Base-by-base conservation (phyloP, 129 eudicot genomes). In the Erigeron canadensis region DNA sequence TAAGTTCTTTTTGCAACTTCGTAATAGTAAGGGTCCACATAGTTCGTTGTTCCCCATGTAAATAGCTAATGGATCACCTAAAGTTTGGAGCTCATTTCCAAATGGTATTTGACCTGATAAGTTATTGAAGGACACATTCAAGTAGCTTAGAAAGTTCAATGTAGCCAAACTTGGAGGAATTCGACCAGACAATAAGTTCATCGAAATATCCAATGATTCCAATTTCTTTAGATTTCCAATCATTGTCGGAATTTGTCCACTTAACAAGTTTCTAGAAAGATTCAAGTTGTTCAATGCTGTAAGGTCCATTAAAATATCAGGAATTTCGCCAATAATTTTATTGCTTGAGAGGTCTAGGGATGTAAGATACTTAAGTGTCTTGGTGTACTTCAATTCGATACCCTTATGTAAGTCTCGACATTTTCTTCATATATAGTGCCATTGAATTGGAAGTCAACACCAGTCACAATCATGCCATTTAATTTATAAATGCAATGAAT, bases 281-380 rank as follows among this genome's bases (percentile, higher is more conserved):
- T 51, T 51, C 58, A 51, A 51, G n/a, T n/a, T 51, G 0, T 12
- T 51, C 58, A 51, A 51, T 6, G 58, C 17, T 51, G 6, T 17
- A 51, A 51, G 58, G 58, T 51, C n/a, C 58, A 51, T 51, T 21
- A 51, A 51, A 51, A 11, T 21, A 51, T 51, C 58, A n/a, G 58
- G 58, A 51, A 51, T 51, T 51, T 51, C 21, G 2, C 58, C 58
- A 51, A 51, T 51, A 51, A 51, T 12, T 51, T 51, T 51, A 21
- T 51, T 51, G 58, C 58, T 51, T 51, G 58, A 51, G 58, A 51
- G 58, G 58, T 51, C 58, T 51, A 51, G 5, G 58, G 58, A 51
- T 51, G 16, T 51, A 51, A 51, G 58, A 51, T 15, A 51, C 58
- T 17, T 6, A 51, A 51, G 6, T 51, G 58, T 51, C 58, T 51